phyloP scores from a whole-genome alignment of 2,329 filamentous ascomycete species.

The Hypoxylon sp. region DNA sequence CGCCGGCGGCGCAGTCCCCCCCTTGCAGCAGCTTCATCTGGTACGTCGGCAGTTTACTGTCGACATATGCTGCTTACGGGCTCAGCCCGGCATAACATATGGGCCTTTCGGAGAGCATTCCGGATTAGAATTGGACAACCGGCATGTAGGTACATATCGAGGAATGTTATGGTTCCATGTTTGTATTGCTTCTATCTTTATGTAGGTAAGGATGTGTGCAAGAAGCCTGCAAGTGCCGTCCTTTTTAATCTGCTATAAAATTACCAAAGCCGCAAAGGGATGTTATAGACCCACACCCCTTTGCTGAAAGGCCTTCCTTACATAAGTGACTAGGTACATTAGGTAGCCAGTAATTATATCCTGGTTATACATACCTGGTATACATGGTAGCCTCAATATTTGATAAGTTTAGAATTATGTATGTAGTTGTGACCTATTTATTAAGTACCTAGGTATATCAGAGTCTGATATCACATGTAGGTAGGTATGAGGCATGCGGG shows the following conservation, averaged over 20 bases:
- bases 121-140: background rate
- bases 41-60: no score
- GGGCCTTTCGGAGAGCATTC: no score
- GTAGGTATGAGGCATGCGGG: background rate
- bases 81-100: no score
- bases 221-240: background rate
- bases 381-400: background rate
- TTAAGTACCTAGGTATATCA: no score
- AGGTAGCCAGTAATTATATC: background rate
- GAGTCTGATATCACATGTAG: background rate
- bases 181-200: background rate
- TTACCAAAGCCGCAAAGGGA: background rate
- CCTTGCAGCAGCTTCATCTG: no score
- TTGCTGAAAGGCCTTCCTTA: background rate
- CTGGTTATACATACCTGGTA: background rate
- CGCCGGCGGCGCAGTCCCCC: no score
- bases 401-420: background rate
- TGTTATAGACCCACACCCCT: slow-evolving; percentile 2
- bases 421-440: no score
- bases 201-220: background rate
- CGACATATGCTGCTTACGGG: no score
- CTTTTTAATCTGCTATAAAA: slow-evolving; percentile 4
- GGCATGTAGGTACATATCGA: background rate
- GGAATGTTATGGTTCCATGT: background rate
- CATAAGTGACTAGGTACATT: slow-evolving; percentile 1